Base-by-base conservation (phyloP, 768 basidiomycete species). In the Lentinus tigrinus region DNA sequence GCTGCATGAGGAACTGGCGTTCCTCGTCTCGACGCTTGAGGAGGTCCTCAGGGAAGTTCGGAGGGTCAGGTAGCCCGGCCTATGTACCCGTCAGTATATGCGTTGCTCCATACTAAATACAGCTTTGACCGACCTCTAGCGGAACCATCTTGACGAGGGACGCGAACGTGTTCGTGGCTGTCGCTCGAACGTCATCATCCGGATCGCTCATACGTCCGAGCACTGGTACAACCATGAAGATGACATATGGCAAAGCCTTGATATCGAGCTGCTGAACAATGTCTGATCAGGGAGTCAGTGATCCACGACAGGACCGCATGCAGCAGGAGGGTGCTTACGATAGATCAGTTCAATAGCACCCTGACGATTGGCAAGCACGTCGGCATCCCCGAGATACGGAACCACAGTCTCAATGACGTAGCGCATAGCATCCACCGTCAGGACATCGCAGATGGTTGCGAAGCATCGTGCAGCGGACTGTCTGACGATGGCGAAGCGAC, bases 121-220 rank as follows among this genome's bases (percentile, higher is more conserved):
- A 26, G 38, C 10, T 3, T 17, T 24, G 10, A n/a, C 79, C 59
- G 60, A 94, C 95, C 83, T 98, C 97, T 0, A 99, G 79, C 5
- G 97, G 97, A 13, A 98, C 93, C 90, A 99, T 96, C 77, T 98
- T 98, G 61, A 99, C 93, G 17, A 99, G 76, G 0, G 93, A 91
- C 0, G 97, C 97, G 68, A 99, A 99, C 0, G 95, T 95, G 68
- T 94, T 95, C n/a, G 97, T 98, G 3, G 97, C 88, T 2, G 93
- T 85, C 27, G 96, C 85, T 26, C 97, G 89, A 40, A 97, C 89
- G 58, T 92, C 90, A 60, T 95, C 93, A 66, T 98, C 88, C 4
- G 85, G 69, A 71, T 99, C 97, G 65, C 94, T 98, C 97, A 98
- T 99, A 36, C 97, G 82, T 8, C 97, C 97, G 8, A 99, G 85